These are phyloP conservation scores for Vanderwaltozyma verrucispora DNA, from an alignment of 805 yeast genomes.

Conservation along the genomic window DNA sequence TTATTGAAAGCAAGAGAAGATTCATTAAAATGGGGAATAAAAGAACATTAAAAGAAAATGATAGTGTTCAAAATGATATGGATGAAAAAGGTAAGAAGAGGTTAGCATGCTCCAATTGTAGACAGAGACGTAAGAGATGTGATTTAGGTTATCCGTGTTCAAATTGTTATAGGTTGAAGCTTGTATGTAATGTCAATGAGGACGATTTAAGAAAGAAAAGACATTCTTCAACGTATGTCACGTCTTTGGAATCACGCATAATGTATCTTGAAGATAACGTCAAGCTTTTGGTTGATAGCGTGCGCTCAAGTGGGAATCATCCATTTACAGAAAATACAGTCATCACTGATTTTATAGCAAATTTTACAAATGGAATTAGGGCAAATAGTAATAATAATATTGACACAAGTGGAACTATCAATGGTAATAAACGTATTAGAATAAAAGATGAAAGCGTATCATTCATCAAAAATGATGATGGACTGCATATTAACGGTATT, in stretches of 20 bases:
- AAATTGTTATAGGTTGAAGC: constrained; percentile 34
- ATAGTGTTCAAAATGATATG: background rate
- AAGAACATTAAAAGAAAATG: background rate
- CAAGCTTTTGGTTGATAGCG: constrained; percentile 12
- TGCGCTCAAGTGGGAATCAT: background rate
- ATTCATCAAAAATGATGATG: too few relatives aligned
- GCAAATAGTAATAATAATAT: too few relatives aligned
- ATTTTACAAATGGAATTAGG: background rate
- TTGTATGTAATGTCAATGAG: constrained; percentile 37
- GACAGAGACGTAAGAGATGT: constrained; percentile 36
- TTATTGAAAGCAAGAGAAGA: too few relatives aligned
- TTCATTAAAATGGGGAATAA: too few relatives aligned
- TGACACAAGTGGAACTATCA: background rate
- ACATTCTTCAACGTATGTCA: constrained; percentile 41
- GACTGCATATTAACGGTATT: background rate
- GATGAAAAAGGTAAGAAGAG: constrained; percentile 14
- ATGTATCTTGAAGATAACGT: constrained; percentile 22
- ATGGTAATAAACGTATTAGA: too few relatives aligned
- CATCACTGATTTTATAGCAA: background rate
- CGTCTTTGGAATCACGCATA: constrained; percentile 30
- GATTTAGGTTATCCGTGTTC: constrained; percentile 40
- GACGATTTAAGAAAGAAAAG: constrained; percentile 43
- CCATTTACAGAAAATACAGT: background rate
- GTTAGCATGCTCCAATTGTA: constrained; percentile 28
- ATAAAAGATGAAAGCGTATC: too few relatives aligned